phyloP scores from a whole-genome alignment of 2,329 filamentous ascomycete genomes.

The Monosporascus sp. region DNA sequence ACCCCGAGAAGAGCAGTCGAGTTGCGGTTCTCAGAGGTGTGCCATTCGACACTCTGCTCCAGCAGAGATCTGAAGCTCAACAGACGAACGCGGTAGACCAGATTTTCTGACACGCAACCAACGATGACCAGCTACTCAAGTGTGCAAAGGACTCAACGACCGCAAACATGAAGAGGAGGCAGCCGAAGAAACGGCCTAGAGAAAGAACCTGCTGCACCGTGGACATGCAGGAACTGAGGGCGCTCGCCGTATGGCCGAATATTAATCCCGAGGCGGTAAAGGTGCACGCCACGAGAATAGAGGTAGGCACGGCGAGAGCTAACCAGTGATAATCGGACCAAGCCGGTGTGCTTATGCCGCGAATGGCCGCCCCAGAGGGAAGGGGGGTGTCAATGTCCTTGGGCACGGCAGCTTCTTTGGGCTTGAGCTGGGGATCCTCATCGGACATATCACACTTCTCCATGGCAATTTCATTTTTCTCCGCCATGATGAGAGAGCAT shows the following conservation, averaged over 20 bases:
- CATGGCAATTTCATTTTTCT: background rate
- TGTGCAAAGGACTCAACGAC: constrained; percentile 56
- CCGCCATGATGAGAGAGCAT: background rate
- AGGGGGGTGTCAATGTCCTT: constrained; percentile 1
- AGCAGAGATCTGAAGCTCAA: constrained; percentile 52
- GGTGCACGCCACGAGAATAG: constrained; percentile 49
- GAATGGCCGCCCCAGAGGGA: constrained; percentile 1
- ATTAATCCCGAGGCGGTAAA: constrained; percentile 54
- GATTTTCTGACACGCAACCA: constrained; percentile 50
- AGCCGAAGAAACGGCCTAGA: constrained; percentile 47
- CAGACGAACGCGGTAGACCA: constrained; percentile 51
- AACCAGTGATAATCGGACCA: constrained; percentile 24
- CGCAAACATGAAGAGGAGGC: constrained; percentile 57
- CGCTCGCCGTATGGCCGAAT: constrained; percentile 56
- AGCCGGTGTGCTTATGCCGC: constrained; percentile 5
- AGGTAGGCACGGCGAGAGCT: constrained; percentile 42
- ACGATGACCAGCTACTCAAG: constrained; percentile 48
- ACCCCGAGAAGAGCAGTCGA: constrained; percentile 45
- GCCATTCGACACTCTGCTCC: constrained; percentile 55
- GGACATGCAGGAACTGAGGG: constrained; percentile 48
- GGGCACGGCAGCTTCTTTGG: background rate
- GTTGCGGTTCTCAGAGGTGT: constrained; percentile 45
- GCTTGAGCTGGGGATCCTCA: background rate
- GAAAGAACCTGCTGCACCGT: constrained; percentile 40
- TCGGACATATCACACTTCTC: constrained; percentile 1